phyloP scores from a whole-genome alignment of 2,329 filamentous ascomycete genomes.

The Diaporthe sp. region DNA sequence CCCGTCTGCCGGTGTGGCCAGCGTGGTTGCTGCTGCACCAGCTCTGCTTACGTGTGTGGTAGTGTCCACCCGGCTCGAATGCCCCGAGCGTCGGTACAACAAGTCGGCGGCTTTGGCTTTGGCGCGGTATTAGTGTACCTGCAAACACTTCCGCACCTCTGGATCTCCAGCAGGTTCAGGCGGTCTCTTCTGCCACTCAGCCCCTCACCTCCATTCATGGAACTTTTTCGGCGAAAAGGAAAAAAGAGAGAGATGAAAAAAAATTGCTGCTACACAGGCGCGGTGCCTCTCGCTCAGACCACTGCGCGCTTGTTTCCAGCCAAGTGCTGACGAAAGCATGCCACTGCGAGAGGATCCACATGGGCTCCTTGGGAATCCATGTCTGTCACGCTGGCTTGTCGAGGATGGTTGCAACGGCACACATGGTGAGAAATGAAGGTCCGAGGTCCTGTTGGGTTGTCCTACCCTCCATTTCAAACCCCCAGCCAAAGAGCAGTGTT shows the following conservation, averaged over 20 bases:
- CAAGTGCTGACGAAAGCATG: slow-evolving; percentile 16
- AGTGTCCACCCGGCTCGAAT: slow-evolving; percentile 13
- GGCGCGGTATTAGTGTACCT: slow-evolving; percentile 3
- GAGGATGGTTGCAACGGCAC: slow-evolving; percentile 24
- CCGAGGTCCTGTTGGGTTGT: slow-evolving; percentile 31
- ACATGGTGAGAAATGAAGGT: slow-evolving; percentile 22
- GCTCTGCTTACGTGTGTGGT: slow-evolving; percentile 16
- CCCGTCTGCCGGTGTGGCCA: background rate
- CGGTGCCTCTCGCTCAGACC: background rate
- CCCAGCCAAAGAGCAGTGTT: slow-evolving; percentile 34
- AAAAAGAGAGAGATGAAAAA: background rate
- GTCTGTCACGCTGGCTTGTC: slow-evolving; percentile 33
- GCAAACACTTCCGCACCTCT: slow-evolving; percentile 3
- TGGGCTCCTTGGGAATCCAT: slow-evolving; percentile 12
- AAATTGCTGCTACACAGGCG: background rate
- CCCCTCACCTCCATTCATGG: background rate
- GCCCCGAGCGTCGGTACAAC: background rate
- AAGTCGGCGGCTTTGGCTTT: background rate
- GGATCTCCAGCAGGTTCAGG: background rate
- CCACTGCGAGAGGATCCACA: slow-evolving; percentile 15
- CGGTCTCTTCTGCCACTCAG: background rate
- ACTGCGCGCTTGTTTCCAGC: slow-evolving; percentile 16
- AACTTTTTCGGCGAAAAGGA: background rate
- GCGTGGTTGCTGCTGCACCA: slow-evolving; percentile 19
- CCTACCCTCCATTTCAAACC: background rate